A percentile compares a stretch with the other conserved stretches of the same genome.
These are phyloP conservation scores for Stenogyne calaminthoides DNA, from an alignment of 305 asterid genomes.

Conservation along the genomic window DNA sequence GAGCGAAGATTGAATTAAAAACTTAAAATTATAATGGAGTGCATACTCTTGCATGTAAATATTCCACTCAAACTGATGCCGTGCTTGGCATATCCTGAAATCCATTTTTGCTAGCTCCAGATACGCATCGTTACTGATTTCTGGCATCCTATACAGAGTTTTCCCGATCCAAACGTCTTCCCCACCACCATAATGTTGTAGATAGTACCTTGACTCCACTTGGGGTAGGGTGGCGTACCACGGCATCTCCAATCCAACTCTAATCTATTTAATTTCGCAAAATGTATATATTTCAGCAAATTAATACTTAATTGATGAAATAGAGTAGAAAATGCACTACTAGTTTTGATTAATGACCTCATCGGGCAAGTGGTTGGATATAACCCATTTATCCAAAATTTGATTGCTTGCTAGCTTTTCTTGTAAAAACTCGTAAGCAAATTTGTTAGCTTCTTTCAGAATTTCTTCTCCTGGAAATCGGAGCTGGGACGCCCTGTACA, in stretches of 20 bases:
- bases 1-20: background rate
- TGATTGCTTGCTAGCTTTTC: background rate
- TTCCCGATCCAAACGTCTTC: constrained; percentile 27
- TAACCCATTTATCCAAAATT: background rate
- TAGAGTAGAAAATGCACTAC: too few species aligned
- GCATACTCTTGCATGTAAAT: background rate
- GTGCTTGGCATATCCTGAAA: background rate
- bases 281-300: background rate
- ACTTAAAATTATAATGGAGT: too few species aligned
- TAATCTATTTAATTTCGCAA: constrained; percentile 18
- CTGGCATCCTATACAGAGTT: constrained; percentile 16
- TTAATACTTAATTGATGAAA: background rate
- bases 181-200: constrained; percentile 5
- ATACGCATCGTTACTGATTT: background rate
- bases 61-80: background rate
- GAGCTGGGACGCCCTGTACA: constrained; percentile 19
- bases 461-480: background rate
- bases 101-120: background rate
- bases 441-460: background rate
- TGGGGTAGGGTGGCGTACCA: constrained; percentile 33
- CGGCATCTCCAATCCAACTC: constrained; percentile 25
- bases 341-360: background rate
- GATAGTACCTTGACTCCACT: constrained; percentile 11
- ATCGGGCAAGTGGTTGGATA: background rate
- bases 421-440: background rate